Evolutionary conservation across 2,329 filamentous ascomycete genomes (phyloP).

Genomic region (Colletotrichum australisinense): DNA sequence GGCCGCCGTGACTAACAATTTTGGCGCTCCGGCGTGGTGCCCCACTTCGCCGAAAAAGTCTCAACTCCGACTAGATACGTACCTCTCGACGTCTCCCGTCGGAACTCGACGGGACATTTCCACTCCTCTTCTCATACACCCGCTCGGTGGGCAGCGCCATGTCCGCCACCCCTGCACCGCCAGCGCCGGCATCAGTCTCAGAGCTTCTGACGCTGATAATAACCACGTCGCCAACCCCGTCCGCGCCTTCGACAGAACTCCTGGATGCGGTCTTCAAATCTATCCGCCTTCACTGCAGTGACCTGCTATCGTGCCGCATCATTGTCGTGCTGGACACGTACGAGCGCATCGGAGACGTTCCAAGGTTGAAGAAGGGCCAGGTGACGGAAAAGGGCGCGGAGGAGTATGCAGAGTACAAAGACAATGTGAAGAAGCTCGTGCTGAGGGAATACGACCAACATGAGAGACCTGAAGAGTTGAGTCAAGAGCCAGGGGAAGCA

Average conservation of each 20-base stretch:
- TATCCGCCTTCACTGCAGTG: conserved; percentile 55
- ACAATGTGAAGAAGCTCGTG: conserved; percentile 57
- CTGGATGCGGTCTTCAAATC: conserved; percentile 58
- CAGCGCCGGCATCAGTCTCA: neutral
- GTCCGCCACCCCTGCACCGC: neutral
- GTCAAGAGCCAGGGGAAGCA: conserved; percentile 47
- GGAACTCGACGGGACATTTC: neutral
- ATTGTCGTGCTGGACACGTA: conserved; percentile 65
- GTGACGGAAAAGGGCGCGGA: conserved; percentile 58
- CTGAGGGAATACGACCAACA: conserved; percentile 42
- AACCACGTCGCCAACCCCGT: conserved; percentile 67
- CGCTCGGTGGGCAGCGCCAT: neutral
- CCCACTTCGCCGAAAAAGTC: conserved; percentile 1
- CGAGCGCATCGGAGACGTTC: conserved; percentile 55
- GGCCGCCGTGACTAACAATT: neutral
- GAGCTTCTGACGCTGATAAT: conserved; percentile 57
- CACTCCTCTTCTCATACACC: conserved; percentile 1
- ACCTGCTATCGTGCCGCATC: conserved; percentile 54
- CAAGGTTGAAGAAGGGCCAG: conserved; percentile 64
- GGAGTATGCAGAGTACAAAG: conserved; percentile 57
- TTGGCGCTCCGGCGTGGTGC: neutral
- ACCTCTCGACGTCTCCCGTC: neutral
- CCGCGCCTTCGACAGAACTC: conserved; percentile 63
- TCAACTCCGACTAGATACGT: conserved; percentile 16
- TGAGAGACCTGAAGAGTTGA: neutral